phyloP scores from a whole-genome alignment of 495 filamentous ascomycete genomes.

The Neurospora discreta region DNA sequence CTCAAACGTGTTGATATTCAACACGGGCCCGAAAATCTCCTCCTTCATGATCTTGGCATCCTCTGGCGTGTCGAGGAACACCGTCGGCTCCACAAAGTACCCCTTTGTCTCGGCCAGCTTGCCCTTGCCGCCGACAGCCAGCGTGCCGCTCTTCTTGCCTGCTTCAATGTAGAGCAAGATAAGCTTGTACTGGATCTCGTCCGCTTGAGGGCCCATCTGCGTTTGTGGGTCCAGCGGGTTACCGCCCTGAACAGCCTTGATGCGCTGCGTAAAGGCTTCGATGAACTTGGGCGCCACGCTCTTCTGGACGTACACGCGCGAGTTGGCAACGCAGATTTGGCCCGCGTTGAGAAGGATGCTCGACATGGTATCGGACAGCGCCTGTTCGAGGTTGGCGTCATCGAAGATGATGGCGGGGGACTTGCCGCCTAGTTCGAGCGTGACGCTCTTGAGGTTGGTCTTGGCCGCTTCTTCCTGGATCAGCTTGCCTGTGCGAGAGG shows the following conservation, averaged over 20 bases:
- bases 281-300: constrained; percentile 49
- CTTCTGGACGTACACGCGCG: constrained; percentile 59
- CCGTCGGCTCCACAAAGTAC: constrained; percentile 53
- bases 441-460: constrained; percentile 59
- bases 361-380: constrained; percentile 61
- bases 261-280: constrained; percentile 42
- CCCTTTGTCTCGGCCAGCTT: constrained; percentile 16
- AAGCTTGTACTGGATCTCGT: constrained; percentile 25
- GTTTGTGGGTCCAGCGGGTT: constrained; percentile 48
- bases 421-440: constrained; percentile 77
- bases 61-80: constrained; percentile 61
- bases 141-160: constrained; percentile 21
- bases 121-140: constrained; percentile 18
- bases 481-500: constrained; percentile 32
- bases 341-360: constrained; percentile 60
- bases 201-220: constrained; percentile 52
- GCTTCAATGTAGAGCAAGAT: constrained; percentile 25
- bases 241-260: constrained; percentile 48
- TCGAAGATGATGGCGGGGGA: constrained; percentile 59
- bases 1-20: constrained; percentile 58
- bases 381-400: constrained; percentile 59
- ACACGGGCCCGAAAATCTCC: constrained; percentile 53
- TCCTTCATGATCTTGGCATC: constrained; percentile 48
- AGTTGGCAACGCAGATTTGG: constrained; percentile 73
- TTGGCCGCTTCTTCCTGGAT: constrained; percentile 32